A percentile compares a stretch with the other conserved stretches of the same genome.
These are phyloP conservation scores for Eutypa lata DNA, from an alignment of 2,329 filamentous ascomycete species.

Conservation along the genomic window DNA sequence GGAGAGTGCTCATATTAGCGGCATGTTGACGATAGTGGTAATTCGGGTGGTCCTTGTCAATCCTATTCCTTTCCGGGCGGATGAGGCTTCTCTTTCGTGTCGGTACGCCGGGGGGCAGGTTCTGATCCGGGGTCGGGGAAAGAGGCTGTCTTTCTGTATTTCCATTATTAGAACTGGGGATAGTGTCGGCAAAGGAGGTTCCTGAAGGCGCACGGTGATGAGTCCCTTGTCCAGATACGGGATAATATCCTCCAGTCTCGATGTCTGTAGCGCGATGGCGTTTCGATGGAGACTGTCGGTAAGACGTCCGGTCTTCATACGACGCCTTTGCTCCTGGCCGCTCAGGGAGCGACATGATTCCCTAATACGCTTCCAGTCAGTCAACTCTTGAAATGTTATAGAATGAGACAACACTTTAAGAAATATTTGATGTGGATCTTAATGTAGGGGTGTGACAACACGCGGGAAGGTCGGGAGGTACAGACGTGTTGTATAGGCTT, in stretches of 20 bases:
- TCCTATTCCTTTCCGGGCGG: conserved; percentile 80
- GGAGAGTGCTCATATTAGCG: conserved; percentile 83
- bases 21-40: conserved; percentile 96
- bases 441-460: neutral
- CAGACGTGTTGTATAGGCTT: conserved; percentile 6
- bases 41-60: conserved; percentile 85
- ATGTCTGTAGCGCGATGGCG: conserved; percentile 65
- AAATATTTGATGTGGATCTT: neutral
- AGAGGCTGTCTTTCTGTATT: conserved; percentile 55
- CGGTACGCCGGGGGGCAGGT: conserved; percentile 26
- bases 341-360: conserved; percentile 60
- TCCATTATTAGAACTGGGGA: conserved; percentile 47
- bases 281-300: conserved; percentile 66
- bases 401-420: neutral
- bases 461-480: neutral
- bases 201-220: conserved; percentile 57
- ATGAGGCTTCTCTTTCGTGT: conserved; percentile 82
- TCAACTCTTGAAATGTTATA: no score
- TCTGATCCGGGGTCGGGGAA: conserved; percentile 43
- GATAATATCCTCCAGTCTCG: conserved; percentile 59
- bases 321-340: conserved; percentile 60
- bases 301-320: conserved; percentile 60
- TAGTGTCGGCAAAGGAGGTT: conserved; percentile 57
- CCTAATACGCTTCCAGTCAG: conserved; percentile 21
- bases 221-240: conserved; percentile 35